Base-by-base conservation (phyloP, 768 basidiomycete genomes). In the Dioszegia aurantiaca region DNA sequence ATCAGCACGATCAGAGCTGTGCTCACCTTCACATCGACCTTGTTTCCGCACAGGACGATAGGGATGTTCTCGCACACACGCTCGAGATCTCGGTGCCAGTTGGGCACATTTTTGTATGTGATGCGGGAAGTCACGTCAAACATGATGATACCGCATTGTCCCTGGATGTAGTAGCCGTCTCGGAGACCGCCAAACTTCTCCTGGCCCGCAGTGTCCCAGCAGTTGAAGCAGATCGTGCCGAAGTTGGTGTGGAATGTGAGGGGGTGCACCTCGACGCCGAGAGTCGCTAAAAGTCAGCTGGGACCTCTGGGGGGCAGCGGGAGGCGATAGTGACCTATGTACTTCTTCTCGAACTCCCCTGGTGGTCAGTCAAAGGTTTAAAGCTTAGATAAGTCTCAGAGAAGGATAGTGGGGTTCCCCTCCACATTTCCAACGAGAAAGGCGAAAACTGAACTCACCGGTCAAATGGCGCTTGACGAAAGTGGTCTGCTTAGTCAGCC, bases 311-410 rank as follows among this genome's bases (percentile, higher is more conserved):
- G n/a, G n/a, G n/a, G n/a, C n/a, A n/a, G n/a, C 51, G n/a, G 9
- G 40, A 14, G 33, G 8, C 14, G 33, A 52, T 9, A 36, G 87
- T 58, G 78, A 93, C 90, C 93, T 61, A 94, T 94, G 80, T 95
- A 97, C 80, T 99, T 99, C 85, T 99, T 99, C 82, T 99, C 94
- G 78, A 99, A 98, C 84, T 98, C 94, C 77, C 94, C 94, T 67
- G 54, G 19, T 28, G 30, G 55, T 57, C 46, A 49, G 44, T 30
- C 2, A 23, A 8, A 39, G 21, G 14, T 43, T 23, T 40, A 14
- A 21, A 19, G 47, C 2, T 9, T 23, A 47, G 17, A 11, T 33
- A 28, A 19, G 28, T n/a, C 67, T 56, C 42, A 75, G n/a, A n/a
- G n/a, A n/a, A n/a, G n/a, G n/a, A n/a, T n/a, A n/a, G n/a, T n/a